Evolutionary conservation across 1,139 yeast species (phyloP).

Genomic region (Hemisphaericaspora xylofermentans): DNA sequence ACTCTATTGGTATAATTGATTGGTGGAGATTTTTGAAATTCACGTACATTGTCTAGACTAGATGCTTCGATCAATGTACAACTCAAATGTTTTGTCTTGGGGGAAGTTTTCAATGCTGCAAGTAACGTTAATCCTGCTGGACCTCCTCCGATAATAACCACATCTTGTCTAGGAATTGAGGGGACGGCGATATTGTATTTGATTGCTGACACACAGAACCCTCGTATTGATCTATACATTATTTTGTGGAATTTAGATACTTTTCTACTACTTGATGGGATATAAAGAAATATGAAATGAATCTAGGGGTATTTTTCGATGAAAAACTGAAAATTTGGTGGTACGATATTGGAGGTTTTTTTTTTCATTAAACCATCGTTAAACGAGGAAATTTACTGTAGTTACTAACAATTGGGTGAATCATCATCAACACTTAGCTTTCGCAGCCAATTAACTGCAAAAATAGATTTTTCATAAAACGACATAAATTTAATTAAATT

Average conservation of each 20-base stretch:
- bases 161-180: slow-evolving; percentile 46
- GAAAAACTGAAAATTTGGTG: no score
- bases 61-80: slow-evolving; percentile 77
- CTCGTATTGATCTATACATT: slow-evolving; percentile 2
- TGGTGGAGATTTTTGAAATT: slow-evolving; percentile 57
- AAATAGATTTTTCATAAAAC: background rate
- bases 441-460: background rate
- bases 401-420: background rate
- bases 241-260: no score
- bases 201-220: slow-evolving; percentile 3
- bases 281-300: no score
- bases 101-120: slow-evolving; percentile 71
- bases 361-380: no score
- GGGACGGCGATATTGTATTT: background rate
- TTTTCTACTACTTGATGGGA: no score
- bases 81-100: slow-evolving; percentile 55
- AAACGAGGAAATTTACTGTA: no score
- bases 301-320: no score
- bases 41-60: slow-evolving; percentile 51
- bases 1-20: slow-evolving; percentile 72
- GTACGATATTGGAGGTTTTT: no score
- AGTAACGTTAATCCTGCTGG: slow-evolving; percentile 93
- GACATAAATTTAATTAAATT: background rate
- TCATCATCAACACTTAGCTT: background rate
- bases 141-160: slow-evolving; percentile 94